Conservation (phyloP, 352 stramenopile species). For the Phytophthora capsici region DNA sequence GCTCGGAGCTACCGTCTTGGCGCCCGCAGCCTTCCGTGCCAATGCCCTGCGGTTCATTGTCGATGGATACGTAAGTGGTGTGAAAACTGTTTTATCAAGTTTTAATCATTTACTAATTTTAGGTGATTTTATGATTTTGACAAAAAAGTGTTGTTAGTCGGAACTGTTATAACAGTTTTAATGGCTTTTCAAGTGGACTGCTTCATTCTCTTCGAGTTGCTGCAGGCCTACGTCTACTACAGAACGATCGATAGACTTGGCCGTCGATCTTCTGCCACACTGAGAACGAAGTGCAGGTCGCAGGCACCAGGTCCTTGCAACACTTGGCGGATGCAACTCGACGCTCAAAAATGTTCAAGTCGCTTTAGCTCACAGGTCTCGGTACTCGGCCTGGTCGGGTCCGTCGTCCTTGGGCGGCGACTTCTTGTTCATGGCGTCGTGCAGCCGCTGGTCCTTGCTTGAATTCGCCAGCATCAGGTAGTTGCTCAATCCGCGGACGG, state of each 20-base stretch:
- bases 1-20: conserved; percentile 35
- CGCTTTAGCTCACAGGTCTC: conserved; percentile 62
- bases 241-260: no score
- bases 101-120: no score
- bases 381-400: conserved; percentile 78
- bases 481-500: conserved; percentile 85
- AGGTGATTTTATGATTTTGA: no score
- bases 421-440: conserved; percentile 80
- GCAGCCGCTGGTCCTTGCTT: conserved; percentile 88
- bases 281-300: no score
- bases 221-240: no score
- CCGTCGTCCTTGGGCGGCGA: conserved; percentile 39
- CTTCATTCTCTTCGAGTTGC: no score
- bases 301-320: neutral
- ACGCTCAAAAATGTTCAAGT: neutral
- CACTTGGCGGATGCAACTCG: neutral
- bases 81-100: no score
- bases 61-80: conserved; percentile 2
- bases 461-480: conserved; percentile 90
- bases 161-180: no score
- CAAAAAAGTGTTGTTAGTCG: no score
- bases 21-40: conserved; percentile 65
- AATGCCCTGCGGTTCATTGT: conserved; percentile 80
- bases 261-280: no score
- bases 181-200: no score